A percentile compares a stretch with the other conserved stretches of the same genome.
phyloP scores from a whole-genome alignment of 176 grass and related monocot genomes.

The Stipa capillata region DNA sequence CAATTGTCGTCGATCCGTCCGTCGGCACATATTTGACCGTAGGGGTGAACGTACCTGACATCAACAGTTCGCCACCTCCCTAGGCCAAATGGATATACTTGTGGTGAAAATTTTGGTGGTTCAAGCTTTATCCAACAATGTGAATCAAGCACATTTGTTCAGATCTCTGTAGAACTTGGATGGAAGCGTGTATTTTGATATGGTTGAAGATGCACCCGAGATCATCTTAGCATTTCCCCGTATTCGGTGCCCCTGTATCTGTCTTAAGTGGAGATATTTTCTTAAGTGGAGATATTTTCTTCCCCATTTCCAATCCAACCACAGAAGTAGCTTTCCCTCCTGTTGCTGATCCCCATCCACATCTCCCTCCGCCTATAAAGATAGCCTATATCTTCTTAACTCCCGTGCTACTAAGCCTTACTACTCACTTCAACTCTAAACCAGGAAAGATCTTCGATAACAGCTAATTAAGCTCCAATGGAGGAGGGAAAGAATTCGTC shows the following conservation, averaged over 20 bases:
- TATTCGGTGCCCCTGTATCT: background rate
- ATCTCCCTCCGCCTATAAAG: slow-evolving; percentile 12
- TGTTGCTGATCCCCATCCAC: background rate
- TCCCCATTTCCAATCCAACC: background rate
- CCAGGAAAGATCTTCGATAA: background rate
- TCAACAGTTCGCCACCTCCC: too few species aligned
- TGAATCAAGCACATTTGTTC: background rate
- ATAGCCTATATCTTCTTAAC: background rate
- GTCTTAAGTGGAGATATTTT: background rate
- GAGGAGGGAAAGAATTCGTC: slow-evolving; percentile 3
- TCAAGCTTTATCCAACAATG: background rate
- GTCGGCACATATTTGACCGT: too few species aligned
- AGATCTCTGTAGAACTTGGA: background rate
- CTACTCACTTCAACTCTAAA: background rate
- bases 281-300: slow-evolving; percentile 8
- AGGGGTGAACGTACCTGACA: too few species aligned
- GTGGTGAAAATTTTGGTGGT: background rate
- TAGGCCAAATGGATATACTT: too few species aligned
- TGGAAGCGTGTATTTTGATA: background rate
- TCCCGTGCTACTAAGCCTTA: background rate
- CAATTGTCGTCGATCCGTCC: too few species aligned
- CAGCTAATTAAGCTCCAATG: background rate
- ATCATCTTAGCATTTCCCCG: background rate
- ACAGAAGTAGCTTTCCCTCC: background rate
- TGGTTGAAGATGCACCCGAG: too few species aligned